Conservation (phyloP, 2,329 filamentous ascomycete genomes). For the Colletotrichum sp. region DNA sequence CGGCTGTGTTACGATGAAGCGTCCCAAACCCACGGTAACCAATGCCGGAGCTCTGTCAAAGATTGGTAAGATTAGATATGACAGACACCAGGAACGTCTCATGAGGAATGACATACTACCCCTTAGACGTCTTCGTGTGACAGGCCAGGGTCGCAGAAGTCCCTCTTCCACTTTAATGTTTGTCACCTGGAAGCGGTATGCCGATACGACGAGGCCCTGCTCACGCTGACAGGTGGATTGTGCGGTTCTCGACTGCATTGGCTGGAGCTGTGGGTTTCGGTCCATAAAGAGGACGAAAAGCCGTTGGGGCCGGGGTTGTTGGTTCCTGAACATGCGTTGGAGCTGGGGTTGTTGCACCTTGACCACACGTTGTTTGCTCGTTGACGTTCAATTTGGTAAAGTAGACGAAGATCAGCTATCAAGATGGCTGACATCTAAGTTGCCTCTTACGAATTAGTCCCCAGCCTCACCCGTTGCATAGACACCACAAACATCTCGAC, state of each 20-base stretch:
- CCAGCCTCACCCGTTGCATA: not conserved
- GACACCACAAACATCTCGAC: not conserved
- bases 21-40: not conserved
- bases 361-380: not conserved
- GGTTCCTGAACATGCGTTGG: not conserved
- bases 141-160: not conserved
- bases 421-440: not conserved
- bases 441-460: not conserved
- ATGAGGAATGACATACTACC: not conserved
- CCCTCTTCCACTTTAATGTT: not conserved
- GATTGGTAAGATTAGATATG: not conserved
- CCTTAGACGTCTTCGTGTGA: not conserved
- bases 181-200: not conserved
- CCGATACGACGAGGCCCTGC: not conserved
- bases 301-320: not conserved
- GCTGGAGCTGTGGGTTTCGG: not conserved
- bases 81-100: not conserved
- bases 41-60: not conserved
- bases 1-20: not conserved
- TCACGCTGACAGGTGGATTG: not conserved
- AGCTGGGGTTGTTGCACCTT: not conserved
- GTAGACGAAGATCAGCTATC: not conserved
- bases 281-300: not conserved
- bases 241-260: not conserved
- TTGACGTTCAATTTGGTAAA: not conserved